These are phyloP conservation scores for Prunus yedoensis DNA, from an alignment of 331 rosid species.

Conservation along the genomic window DNA sequence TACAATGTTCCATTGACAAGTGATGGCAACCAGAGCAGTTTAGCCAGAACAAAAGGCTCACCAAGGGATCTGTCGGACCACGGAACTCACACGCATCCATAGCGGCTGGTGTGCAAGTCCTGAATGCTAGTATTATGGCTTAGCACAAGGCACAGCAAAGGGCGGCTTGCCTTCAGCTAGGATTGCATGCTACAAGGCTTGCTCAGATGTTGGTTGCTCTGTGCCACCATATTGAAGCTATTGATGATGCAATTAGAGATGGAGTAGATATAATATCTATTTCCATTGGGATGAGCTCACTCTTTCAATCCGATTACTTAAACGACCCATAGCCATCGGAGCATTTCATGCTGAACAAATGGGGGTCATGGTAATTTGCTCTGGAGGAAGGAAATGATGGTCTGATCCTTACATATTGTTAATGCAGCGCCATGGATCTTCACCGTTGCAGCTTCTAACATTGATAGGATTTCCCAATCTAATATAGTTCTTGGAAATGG, in stretches of 20 bases:
- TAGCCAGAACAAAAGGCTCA: constrained; percentile 40
- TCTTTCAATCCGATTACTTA: no score
- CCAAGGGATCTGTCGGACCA: constrained; percentile 87
- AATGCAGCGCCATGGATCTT: no score
- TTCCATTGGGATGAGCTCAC: no score
- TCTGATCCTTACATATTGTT: no score
- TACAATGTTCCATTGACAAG: constrained; percentile 32
- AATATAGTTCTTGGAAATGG: no score
- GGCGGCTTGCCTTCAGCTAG: constrained; percentile 81
- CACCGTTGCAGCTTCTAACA: no score
- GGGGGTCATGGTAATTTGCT: no score
- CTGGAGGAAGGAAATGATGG: no score
- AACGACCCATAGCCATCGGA: no score
- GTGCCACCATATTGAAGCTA: constrained; percentile 75
- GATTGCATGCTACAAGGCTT: constrained; percentile 76
- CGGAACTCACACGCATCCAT: constrained; percentile 85
- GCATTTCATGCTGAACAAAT: no score
- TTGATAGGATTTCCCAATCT: no score
- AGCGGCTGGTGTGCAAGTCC: constrained; percentile 62
- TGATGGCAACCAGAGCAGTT: constrained; percentile 32
- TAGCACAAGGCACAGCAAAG: constrained; percentile 76
- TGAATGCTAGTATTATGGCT: constrained; percentile 73
- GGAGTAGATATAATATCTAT: constrained; percentile 91
- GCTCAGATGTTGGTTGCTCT: constrained; percentile 74
- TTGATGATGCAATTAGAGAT: constrained; percentile 82